Evolutionary conservation across 495 filamentous ascomycete species (phyloP).

Genomic region (Tuber indicum): DNA sequence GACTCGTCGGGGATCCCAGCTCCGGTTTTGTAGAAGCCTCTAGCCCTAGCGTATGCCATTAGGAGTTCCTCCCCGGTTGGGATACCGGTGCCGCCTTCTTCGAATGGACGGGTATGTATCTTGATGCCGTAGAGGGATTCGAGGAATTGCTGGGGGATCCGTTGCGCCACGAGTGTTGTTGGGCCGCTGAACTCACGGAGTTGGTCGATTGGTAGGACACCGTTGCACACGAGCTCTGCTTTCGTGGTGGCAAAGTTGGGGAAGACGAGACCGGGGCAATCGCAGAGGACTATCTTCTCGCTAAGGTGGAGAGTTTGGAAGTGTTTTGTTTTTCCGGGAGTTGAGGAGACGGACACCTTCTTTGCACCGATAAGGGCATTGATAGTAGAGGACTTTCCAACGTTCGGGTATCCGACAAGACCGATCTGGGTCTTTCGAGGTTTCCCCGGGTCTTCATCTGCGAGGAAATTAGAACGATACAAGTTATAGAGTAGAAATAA

Average conservation of each 20-base stretch:
- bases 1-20: slow-evolving; percentile 89
- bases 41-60: slow-evolving; percentile 73
- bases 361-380: slow-evolving; percentile 96
- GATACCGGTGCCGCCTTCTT: slow-evolving; percentile 88
- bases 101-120: slow-evolving; percentile 69
- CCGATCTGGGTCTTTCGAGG: slow-evolving; percentile 76
- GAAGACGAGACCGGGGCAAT: slow-evolving; percentile 98
- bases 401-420: slow-evolving; percentile 96
- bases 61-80: slow-evolving; percentile 86
- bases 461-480: slow-evolving; percentile 17
- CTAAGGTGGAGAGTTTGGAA: slow-evolving; percentile 97
- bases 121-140: slow-evolving; percentile 91
- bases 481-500: neutral
- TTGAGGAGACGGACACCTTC: slow-evolving; percentile 96
- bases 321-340: slow-evolving; percentile 98
- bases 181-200: slow-evolving; percentile 91
- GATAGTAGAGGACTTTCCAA: slow-evolving; percentile 98
- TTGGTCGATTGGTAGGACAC: slow-evolving; percentile 95
- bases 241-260: slow-evolving; percentile 97
- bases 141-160: slow-evolving; percentile 84
- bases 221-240: slow-evolving; percentile 91
- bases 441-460: slow-evolving; percentile 45
- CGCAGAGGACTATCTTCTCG: slow-evolving; percentile 82
- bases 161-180: slow-evolving; percentile 72
- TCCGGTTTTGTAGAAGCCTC: slow-evolving; percentile 83